These are phyloP conservation scores for Durio zibethinus DNA, from an alignment of 345 rosid genomes.

Conservation along the genomic window DNA sequence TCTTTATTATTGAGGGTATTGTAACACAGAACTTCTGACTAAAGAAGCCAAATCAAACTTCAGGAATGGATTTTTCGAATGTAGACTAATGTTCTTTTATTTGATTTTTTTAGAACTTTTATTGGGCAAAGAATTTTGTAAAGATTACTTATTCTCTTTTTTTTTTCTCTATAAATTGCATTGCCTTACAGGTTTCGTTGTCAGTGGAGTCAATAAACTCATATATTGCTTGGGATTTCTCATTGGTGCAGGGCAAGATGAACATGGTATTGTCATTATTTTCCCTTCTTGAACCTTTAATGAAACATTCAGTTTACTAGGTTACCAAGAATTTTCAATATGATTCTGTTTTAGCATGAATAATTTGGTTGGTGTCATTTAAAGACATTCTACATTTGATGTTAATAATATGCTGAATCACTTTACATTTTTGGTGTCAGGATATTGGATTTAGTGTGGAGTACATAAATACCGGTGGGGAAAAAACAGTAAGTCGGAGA, in stretches of 20 bases:
- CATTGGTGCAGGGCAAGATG: conserved; percentile 75
- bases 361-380: background rate
- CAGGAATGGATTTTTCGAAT: background rate
- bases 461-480: conserved; percentile 56
- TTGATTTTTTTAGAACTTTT: background rate
- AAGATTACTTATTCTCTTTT: background rate
- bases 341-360: background rate
- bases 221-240: conserved; percentile 96
- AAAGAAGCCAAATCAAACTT: background rate
- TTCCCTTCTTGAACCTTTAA: conserved; percentile 15
- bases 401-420: background rate
- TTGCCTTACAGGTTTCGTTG: conserved; percentile 56
- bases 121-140: background rate
- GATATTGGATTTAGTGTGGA: conserved; percentile 98
- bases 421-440: conserved; percentile 35
- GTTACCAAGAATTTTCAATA: background rate
- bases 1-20: background rate
- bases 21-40: background rate
- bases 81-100: background rate
- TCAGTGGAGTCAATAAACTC: conserved; percentile 85
- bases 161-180: conserved; percentile 1
- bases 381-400: background rate
- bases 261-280: conserved; percentile 54
- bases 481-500: conserved; percentile 64
- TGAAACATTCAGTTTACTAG: conserved; percentile 1